Evolutionary conservation across 345 rosid species (phyloP).

Genomic region (Salix brachista): DNA sequence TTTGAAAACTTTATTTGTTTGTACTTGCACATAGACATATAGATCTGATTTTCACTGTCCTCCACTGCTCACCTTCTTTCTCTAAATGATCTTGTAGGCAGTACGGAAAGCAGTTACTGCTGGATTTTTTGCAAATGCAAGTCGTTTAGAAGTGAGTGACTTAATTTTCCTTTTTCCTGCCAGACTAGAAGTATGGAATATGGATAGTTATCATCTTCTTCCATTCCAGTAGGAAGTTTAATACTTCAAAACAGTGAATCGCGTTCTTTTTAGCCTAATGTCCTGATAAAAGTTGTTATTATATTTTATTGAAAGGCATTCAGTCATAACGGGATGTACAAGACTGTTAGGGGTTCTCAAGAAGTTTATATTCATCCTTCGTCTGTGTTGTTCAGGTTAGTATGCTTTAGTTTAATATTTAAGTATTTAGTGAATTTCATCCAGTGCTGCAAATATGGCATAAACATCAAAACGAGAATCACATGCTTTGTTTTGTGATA

Average conservation of each 20-base stretch:
- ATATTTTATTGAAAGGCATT: slow-evolving; percentile 42
- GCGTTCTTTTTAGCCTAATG: neutral
- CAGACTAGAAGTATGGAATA: neutral
- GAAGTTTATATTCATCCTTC: slow-evolving; percentile 93
- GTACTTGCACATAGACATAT: too few species aligned
- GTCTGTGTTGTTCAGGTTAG: slow-evolving; percentile 84
- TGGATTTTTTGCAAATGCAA: slow-evolving; percentile 91
- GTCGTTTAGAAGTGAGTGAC: slow-evolving; percentile 63
- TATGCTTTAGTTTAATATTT: neutral
- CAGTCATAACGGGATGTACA: slow-evolving; percentile 74
- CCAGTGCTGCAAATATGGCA: neutral
- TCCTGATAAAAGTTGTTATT: slow-evolving; percentile 9
- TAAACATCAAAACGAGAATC: neutral
- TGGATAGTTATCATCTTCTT: neutral
- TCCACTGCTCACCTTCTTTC: neutral
- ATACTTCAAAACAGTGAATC: neutral
- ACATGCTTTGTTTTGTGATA: neutral
- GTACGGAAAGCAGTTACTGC: slow-evolving; percentile 82
- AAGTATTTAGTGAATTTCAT: neutral
- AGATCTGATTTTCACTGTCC: neutral
- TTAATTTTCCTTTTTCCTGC: neutral
- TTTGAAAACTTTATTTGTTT: too few species aligned
- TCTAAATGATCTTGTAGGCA: slow-evolving; percentile 34
- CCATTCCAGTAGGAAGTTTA: neutral
- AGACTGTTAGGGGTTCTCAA: slow-evolving; percentile 78